Base-by-base conservation (phyloP, 371 early-diverging fungal species). In the Batkoa obscura region DNA sequence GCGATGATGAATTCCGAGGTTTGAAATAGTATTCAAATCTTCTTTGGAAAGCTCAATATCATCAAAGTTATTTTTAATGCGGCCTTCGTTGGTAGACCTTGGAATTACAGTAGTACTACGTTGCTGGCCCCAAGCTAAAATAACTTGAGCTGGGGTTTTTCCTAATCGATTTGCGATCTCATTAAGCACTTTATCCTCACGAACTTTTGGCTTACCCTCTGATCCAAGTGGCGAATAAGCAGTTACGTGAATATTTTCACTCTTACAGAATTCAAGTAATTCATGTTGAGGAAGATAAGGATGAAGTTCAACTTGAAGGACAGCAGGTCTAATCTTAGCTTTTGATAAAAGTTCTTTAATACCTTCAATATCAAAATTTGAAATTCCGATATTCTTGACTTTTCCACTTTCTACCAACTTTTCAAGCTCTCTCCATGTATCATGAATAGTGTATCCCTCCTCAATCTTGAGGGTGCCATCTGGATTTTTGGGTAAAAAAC, bases 301-400 rank as follows among this genome's bases (percentile, higher is more conserved):
- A 60, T 83, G 80, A 36, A 71, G 64, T 58, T 87, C 81, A 37
- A 80, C 66, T 68, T 90, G 87, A 12, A 69, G 59, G 51, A 74
- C 65, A 0, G 69, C 62, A 31, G 72, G 73, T 45, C 61, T 66
- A 58, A 73, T 64, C 56, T 66, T 69, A 31, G 72, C 73, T 59
- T 73, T 72, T 0, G 67, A 65, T 42, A 73, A 58, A 55, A 74
- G 53, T 50, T 73, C 72, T 68, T 68, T 66, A 55, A 76, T 56
- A 60, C 70, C 55, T 42, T 70, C 63, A 36, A 68, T 69, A 36
- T 68, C 65, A 47, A 74, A 76, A 66, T 80, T 80, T 60, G 78
- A 74, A 32, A 80, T 60, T 58, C 79, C 79, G 63, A 80, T 80
- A 58, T 74, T 71, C 42, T 60, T 66, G 34, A 68, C 67, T 54